Conservation (phyloP, 2,329 filamentous ascomycete genomes). For the Xylaria sp. region DNA sequence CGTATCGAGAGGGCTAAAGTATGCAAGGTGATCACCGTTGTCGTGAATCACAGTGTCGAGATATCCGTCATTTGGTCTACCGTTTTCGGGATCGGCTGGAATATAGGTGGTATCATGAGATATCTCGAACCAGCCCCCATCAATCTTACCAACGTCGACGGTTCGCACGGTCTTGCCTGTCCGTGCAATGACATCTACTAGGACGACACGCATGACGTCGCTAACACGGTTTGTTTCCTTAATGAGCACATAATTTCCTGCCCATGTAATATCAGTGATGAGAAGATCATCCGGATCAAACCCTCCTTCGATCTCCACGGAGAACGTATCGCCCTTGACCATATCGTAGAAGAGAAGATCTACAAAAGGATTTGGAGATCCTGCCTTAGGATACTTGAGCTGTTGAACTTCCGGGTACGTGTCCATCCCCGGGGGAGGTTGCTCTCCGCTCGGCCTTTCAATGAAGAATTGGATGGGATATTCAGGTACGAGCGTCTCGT, state of each 20-base stretch:
- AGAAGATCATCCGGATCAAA: constrained; percentile 86
- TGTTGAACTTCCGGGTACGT: constrained; percentile 88
- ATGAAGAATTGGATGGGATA: constrained; percentile 96
- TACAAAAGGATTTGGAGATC: constrained; percentile 91
- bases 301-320: constrained; percentile 78
- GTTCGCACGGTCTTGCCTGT: constrained; percentile 82
- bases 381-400: constrained; percentile 98
- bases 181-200: constrained; percentile 81
- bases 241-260: constrained; percentile 83
- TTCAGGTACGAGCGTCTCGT: constrained; percentile 90
- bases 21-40: constrained; percentile 89
- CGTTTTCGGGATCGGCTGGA: constrained; percentile 81
- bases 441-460: constrained; percentile 80
- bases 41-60: constrained; percentile 90
- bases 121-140: constrained; percentile 97
- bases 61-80: constrained; percentile 86
- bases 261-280: constrained; percentile 94
- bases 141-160: constrained; percentile 82
- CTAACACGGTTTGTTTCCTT: constrained; percentile 95
- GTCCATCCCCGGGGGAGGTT: constrained; percentile 77
- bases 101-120: constrained; percentile 87
- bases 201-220: constrained; percentile 85
- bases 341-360: constrained; percentile 91
- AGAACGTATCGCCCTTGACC: constrained; percentile 79
- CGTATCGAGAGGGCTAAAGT: constrained; percentile 90